Evolutionary conservation across 2,329 filamentous ascomycete genomes (phyloP), one percentile per base, ranked within the genome.

Genomic region (Monilinia aucupariae): DNA sequence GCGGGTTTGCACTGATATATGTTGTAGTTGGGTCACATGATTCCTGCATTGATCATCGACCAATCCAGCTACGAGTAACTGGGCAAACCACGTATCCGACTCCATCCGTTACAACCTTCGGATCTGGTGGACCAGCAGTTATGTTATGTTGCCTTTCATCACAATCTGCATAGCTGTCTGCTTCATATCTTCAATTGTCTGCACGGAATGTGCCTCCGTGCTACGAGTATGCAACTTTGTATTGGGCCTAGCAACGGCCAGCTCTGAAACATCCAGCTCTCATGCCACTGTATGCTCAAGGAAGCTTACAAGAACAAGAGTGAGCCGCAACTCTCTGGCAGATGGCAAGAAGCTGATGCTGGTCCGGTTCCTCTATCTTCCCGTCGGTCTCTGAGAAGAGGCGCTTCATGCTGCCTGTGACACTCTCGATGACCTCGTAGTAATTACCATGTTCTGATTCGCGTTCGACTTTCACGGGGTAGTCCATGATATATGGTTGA

Each of bases 401-500:
- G 30, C 83, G 72, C 0, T 74, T 75, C 49, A 84, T 71, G 4
- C 75, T 76, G 34, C 84, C 79, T n/a, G 76, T 74, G 6, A 83
- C 79, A 66, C 79, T 82, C 61, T 89, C 83, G 9, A 90, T 74
- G 3, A 88, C 71, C 71, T 89, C 86, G 64, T 85, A 88, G 22
- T 84, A 85, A 17, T 85, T 81, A 37, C 34, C 13, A 10, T 75
- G 72, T 10, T 67, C 65, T 9, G 75, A 72, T 2, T 76, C 71
- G 67, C 88, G 90, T 61, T 84, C 82, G 65, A 90, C 75, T 69
- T 88, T 84, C 1, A 91, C 75, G 0, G 77, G 79, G 69, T 86
- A 89, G 70, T 90, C 81, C 20, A 76, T 80, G 51, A 89, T 78
- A 66, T 90, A 87, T 0, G 87, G 86, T 2, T 82, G 84, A 25